Conservation (phyloP, 2,329 filamentous ascomycete genomes). For the Anthostomella pinea region DNA sequence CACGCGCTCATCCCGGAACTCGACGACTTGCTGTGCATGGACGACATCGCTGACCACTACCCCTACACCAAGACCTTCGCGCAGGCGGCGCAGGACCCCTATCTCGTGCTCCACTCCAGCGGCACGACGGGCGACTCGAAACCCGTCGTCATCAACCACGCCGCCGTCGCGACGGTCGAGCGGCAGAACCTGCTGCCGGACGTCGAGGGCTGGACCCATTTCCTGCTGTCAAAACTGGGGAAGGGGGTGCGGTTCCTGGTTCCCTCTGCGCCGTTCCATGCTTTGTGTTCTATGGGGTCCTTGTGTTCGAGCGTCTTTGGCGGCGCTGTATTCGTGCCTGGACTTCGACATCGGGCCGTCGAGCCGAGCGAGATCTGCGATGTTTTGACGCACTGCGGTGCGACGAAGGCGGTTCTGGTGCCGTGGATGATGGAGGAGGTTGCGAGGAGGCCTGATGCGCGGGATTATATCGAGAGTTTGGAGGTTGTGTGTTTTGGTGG, state of each 20-base stretch:
- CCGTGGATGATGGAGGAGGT: conserved; percentile 23
- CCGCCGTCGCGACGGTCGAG: conserved; percentile 7
- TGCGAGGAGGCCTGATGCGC: conserved; percentile 14
- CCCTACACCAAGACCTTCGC: conserved; percentile 21
- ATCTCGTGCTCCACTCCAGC: conserved; percentile 19
- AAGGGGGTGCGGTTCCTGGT: conserved; percentile 14
- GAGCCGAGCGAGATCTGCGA: conserved; percentile 10
- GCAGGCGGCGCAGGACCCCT: conserved; percentile 16
- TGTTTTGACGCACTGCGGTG: conserved; percentile 11
- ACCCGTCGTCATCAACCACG: conserved; percentile 11
- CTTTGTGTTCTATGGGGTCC: conserved; percentile 9
- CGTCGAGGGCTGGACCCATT: conserved; percentile 12
- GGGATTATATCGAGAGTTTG: conserved; percentile 16
- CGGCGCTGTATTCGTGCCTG: conserved; percentile 15
- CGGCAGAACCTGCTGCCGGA: conserved; percentile 11
- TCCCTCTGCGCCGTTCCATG: conserved; percentile 18
- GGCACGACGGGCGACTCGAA: conserved; percentile 21
- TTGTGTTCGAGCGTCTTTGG: conserved; percentile 15
- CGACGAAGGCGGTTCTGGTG: conserved; percentile 12
- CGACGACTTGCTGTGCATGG: conserved; percentile 9
- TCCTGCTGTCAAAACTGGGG: conserved; percentile 7
- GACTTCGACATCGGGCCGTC: conserved; percentile 17
- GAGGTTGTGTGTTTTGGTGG: conserved; percentile 16
- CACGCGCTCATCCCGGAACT: conserved; percentile 14
- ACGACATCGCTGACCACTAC: conserved; percentile 11